Conservation (phyloP, 2,329 filamentous ascomycete species). For the Colletotrichum eremochloae region DNA sequence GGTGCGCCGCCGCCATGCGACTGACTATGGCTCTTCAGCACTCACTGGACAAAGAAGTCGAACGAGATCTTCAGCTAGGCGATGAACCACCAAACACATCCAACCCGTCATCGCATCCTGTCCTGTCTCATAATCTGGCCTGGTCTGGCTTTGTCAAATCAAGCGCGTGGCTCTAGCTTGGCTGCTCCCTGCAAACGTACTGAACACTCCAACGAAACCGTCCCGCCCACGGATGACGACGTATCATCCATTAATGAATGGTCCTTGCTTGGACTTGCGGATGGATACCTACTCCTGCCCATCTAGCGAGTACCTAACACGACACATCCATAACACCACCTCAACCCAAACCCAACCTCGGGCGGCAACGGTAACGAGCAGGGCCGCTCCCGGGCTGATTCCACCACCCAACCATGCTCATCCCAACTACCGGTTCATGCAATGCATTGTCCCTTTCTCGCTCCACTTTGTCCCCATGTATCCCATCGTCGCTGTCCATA, state of each 20-base stretch:
- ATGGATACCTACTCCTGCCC: not conserved
- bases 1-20: slow-evolving; percentile 1
- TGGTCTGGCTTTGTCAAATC: slow-evolving; percentile 9
- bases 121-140: slow-evolving; percentile 2
- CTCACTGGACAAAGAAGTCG: not conserved
- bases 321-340: not conserved
- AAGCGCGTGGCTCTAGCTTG: slow-evolving; percentile 6
- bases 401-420: slow-evolving; percentile 20
- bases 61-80: not conserved
- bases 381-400: slow-evolving; percentile 30
- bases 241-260: not conserved
- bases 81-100: not conserved
- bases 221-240: slow-evolving; percentile 19
- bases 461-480: slow-evolving; percentile 4
- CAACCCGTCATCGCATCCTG: not conserved
- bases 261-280: not conserved
- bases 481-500: not conserved
- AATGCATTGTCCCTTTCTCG: slow-evolving; percentile 31
- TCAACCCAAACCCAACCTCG: slow-evolving; percentile 19
- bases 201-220: slow-evolving; percentile 11
- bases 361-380: slow-evolving; percentile 25
- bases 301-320: not conserved
- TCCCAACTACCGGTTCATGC: slow-evolving; percentile 39
- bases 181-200: slow-evolving; percentile 24
- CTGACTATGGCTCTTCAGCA: not conserved